A percentile compares a stretch with the other conserved stretches of the same genome.
Evolutionary conservation across 2,329 filamentous ascomycete genomes (phyloP).

Genomic region (Phyllosticta citriasiana): DNA sequence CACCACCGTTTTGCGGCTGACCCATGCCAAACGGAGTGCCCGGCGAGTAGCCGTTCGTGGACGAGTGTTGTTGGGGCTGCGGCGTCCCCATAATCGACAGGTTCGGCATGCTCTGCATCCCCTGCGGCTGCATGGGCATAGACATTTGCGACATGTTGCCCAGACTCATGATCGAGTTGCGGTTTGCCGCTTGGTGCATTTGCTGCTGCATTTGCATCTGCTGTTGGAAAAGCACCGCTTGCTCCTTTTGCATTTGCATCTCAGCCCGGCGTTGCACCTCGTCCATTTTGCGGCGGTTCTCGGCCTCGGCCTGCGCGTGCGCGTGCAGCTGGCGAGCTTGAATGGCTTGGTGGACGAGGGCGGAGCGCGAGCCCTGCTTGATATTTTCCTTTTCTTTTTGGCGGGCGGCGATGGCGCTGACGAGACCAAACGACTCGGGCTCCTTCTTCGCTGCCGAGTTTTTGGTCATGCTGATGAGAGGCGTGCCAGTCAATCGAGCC

Average conservation of each 20-base stretch:
- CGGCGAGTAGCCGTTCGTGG: background rate
- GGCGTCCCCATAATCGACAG: background rate
- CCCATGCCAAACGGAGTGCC: background rate
- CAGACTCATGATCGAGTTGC: slow-evolving; percentile 5
- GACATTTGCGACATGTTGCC: slow-evolving; percentile 4
- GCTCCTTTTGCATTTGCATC: slow-evolving; percentile 23
- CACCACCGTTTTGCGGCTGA: background rate
- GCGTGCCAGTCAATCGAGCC: slow-evolving; percentile 69
- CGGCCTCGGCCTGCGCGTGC: slow-evolving; percentile 41
- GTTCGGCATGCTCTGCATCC: background rate
- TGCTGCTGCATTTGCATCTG: slow-evolving; percentile 12
- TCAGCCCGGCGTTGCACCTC: slow-evolving; percentile 22
- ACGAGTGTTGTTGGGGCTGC: background rate
- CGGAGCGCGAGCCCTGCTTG: slow-evolving; percentile 55
- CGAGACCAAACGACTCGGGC: slow-evolving; percentile 45
- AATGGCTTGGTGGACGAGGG: slow-evolving; percentile 64
- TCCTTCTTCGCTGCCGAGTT: slow-evolving; percentile 33
- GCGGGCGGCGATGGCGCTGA: slow-evolving; percentile 69
- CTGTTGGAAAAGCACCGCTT: slow-evolving; percentile 10
- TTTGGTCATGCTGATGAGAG: slow-evolving; percentile 56
- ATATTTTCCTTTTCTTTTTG: slow-evolving; percentile 68
- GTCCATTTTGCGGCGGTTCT: slow-evolving; percentile 30
- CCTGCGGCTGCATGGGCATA: slow-evolving; percentile 8
- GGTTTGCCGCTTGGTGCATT: background rate
- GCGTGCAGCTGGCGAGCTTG: slow-evolving; percentile 35